phyloP scores from a whole-genome alignment of 352 stramenopile species.

The Globisporangium echinulatum region DNA sequence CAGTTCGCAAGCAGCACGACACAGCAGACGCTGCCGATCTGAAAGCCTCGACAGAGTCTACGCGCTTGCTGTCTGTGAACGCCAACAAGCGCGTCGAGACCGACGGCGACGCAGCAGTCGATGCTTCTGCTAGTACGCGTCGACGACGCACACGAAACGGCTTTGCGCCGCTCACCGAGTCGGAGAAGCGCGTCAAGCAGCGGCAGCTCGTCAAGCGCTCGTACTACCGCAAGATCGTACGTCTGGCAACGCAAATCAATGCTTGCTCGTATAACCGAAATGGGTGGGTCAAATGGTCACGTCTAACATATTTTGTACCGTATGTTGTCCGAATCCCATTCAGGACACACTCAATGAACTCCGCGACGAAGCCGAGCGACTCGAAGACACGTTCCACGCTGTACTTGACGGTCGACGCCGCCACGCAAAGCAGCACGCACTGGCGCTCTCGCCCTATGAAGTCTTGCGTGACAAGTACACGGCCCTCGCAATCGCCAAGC shows the following conservation, averaged over 20 bases:
- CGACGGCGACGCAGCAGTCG: neutral
- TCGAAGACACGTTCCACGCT: slow-evolving; percentile 41
- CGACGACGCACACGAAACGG: slow-evolving; percentile 19
- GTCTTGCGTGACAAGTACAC: slow-evolving; percentile 42
- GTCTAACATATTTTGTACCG: neutral
- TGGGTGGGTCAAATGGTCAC: no score
- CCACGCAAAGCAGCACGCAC: slow-evolving; percentile 8
- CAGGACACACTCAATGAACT: slow-evolving; percentile 59
- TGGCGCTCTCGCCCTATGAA: slow-evolving; percentile 18
- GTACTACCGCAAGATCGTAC: slow-evolving; percentile 72
- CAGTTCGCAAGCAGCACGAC: no score
- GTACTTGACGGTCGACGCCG: slow-evolving; percentile 20
- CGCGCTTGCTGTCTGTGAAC: neutral
- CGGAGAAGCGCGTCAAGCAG: slow-evolving; percentile 64
- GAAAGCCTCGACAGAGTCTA: no score
- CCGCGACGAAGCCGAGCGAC: slow-evolving; percentile 32
- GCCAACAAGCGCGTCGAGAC: neutral
- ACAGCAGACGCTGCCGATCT: no score
- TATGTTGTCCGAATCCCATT: neutral
- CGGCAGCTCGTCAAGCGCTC: slow-evolving; percentile 59
- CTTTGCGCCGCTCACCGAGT: slow-evolving; percentile 34
- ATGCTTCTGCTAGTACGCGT: neutral
- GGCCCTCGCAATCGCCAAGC: slow-evolving; percentile 44
- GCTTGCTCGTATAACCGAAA: no score
- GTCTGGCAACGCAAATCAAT: slow-evolving; percentile 8